These are phyloP conservation scores for Rhinocladiella similis DNA, from an alignment of 2,329 filamentous ascomycete species.

Conservation along the genomic window DNA sequence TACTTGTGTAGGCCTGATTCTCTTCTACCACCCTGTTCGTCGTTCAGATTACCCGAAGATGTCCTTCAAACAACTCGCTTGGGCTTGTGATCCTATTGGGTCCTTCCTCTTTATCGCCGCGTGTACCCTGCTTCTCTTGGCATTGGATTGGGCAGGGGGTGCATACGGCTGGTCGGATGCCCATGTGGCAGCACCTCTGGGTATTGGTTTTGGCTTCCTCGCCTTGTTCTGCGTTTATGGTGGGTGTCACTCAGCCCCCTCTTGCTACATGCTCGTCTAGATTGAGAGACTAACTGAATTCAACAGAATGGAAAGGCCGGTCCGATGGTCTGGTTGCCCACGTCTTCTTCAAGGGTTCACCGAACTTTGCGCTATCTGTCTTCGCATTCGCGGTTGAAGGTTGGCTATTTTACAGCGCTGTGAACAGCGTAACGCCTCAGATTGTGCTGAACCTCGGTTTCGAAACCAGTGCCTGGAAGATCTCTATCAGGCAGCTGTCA, in stretches of 20 bases:
- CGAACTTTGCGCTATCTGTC: conserved; percentile 56
- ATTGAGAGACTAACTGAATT: not conserved
- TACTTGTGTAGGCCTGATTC: conserved; percentile 49
- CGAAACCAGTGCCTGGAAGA: conserved; percentile 46
- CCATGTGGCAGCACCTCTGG: conserved; percentile 41
- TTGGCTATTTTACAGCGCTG: conserved; percentile 59
- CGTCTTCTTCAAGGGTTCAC: conserved; percentile 55
- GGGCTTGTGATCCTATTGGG: conserved; percentile 52
- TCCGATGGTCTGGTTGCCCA: conserved; percentile 57
- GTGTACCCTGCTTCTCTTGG: conserved; percentile 47
- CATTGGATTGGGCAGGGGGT: conserved; percentile 49
- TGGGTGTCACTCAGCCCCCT: conserved; percentile 1
- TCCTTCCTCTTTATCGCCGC: conserved; percentile 46
- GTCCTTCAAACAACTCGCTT: conserved; percentile 42
- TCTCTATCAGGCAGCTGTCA: conserved; percentile 51
- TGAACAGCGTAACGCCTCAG: conserved; percentile 52
- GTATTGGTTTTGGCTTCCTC: conserved; percentile 45
- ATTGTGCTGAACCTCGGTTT: conserved; percentile 53
- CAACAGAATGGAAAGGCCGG: conserved; percentile 57
- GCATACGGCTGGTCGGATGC: conserved; percentile 43
- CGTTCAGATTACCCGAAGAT: conserved; percentile 40
- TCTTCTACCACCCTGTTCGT: conserved; percentile 50
- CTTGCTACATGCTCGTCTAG: not conserved
- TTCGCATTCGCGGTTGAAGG: conserved; percentile 60
- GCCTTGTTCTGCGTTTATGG: conserved; percentile 42